A percentile compares a stretch with the other conserved stretches of the same genome.
Conservation (phyloP, 768 basidiomycete genomes). For the Amanita inopinata region DNA sequence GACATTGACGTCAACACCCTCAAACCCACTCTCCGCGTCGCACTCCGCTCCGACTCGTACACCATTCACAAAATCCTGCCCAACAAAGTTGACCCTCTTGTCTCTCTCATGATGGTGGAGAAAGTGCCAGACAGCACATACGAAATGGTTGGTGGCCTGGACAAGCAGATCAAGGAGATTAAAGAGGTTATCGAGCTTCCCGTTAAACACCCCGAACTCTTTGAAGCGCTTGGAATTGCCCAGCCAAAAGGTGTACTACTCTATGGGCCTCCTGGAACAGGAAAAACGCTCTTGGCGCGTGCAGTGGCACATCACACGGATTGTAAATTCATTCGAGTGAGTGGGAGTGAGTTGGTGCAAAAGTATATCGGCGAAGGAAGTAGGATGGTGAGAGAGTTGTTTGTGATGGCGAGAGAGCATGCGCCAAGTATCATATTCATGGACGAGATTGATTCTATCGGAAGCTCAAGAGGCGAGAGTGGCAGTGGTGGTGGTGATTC, state of each 20-base stretch:
- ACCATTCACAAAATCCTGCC: constrained; percentile 94
- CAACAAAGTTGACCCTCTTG: constrained; percentile 96
- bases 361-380: constrained; percentile 98
- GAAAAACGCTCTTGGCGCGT: constrained; percentile 90
- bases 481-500: constrained; percentile 85
- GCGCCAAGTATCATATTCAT: constrained; percentile 99
- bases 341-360: constrained; percentile 89
- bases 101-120: constrained; percentile 99
- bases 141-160: constrained; percentile 98
- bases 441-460: constrained; percentile 99
- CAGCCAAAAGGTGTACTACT: constrained; percentile 95
- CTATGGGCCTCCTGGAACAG: constrained; percentile 94
- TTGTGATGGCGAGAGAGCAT: constrained; percentile 97
- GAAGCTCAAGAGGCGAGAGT: constrained; percentile 85
- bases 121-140: constrained; percentile 99
- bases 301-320: constrained; percentile 98
- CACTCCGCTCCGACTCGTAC: constrained; percentile 93
- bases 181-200: constrained; percentile 94
- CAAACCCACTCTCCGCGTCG: constrained; percentile 83
- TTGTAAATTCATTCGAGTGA: constrained; percentile 95
- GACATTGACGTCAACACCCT: constrained; percentile 76
- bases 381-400: constrained; percentile 93
- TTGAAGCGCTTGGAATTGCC: constrained; percentile 92
- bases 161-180: constrained; percentile 99
- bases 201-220: constrained; percentile 95